Evolutionary conservation across 1,284 basidiomycete species (phyloP).

Genomic region (Rhodofomes roseus): DNA sequence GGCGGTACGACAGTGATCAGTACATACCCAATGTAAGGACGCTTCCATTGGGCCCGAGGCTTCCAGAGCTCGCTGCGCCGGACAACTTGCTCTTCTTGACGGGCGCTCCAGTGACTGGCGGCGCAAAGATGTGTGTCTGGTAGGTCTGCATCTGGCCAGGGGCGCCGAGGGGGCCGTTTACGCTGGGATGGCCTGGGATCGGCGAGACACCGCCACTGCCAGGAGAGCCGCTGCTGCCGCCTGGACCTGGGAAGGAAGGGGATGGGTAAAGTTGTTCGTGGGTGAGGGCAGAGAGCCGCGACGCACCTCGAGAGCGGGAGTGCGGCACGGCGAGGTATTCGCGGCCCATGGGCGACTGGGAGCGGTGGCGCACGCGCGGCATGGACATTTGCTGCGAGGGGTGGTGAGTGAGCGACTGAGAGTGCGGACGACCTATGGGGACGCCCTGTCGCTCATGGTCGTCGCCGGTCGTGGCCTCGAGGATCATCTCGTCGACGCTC

Average conservation of each 20-base stretch:
- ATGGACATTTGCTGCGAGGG: constrained; percentile 20
- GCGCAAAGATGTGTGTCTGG: constrained; percentile 66
- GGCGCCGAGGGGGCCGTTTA: constrained; percentile 31
- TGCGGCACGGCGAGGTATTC: constrained; percentile 23
- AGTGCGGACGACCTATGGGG: constrained; percentile 13
- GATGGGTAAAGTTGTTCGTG: constrained; percentile 21
- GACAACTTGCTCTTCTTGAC: constrained; percentile 44
- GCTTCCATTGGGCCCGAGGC: constrained; percentile 20
- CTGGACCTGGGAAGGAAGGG: constrained; percentile 8
- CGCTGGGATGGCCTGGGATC: constrained; percentile 3
- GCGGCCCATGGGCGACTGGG: constrained; percentile 17
- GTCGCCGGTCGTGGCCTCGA: constrained; percentile 41
- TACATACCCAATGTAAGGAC: constrained; percentile 23
- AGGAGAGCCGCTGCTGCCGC: constrained; percentile 9
- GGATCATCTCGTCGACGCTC: constrained; percentile 58
- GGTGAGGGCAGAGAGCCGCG: constrained; percentile 4
- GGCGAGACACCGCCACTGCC: constrained; percentile 6
- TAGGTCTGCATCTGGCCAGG: constrained; percentile 43
- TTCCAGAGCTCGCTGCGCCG: constrained; percentile 8
- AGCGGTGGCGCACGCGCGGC: constrained; percentile 22
- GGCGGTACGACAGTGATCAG: too few relatives aligned
- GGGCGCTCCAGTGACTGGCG: constrained; percentile 64
- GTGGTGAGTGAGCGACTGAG: constrained; percentile 13
- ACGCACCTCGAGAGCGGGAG: constrained; percentile 19
- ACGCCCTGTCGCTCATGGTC: constrained; percentile 16